A percentile compares a stretch with the other conserved stretches of the same genome.
Evolutionary conservation across 768 basidiomycete genomes (phyloP).

Genomic region (Boletus subcaerulescens): DNA sequence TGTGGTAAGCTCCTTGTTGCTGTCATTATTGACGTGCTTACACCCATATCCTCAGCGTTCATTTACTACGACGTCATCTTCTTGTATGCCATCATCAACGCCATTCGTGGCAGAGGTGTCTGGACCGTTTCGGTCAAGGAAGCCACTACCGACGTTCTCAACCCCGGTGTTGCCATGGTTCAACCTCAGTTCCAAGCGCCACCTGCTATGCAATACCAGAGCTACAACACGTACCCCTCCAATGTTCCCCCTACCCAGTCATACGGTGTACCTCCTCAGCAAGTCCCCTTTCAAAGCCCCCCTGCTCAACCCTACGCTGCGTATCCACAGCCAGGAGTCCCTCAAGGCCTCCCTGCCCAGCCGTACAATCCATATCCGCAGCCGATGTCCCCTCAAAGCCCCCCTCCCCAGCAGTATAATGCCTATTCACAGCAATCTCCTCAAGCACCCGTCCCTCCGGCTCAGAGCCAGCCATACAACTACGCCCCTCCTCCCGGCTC

Average conservation of each 20-base stretch:
- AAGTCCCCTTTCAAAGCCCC: neutral
- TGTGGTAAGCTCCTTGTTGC: constrained; percentile 16
- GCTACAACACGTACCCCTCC: constrained; percentile 1
- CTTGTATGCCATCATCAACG: constrained; percentile 22
- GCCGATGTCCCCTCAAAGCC: constrained; percentile 2
- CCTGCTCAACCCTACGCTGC: neutral
- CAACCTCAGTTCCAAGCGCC: constrained; percentile 9
- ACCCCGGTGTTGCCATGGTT: neutral
- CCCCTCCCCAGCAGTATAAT: neutral
- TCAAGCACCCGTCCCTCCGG: neutral
- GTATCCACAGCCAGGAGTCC: neutral
- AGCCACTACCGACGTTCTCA: constrained; percentile 5
- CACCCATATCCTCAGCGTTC: constrained; percentile 14
- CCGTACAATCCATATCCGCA: constrained; percentile 7
- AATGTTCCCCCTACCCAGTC: constrained; percentile 6
- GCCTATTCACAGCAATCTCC: neutral
- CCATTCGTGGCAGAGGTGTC: constrained; percentile 19
- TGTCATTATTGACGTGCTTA: neutral
- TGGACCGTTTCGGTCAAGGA: constrained; percentile 25
- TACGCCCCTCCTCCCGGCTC: neutral
- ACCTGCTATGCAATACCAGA: constrained; percentile 5
- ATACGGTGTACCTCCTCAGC: constrained; percentile 9
- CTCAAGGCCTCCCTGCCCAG: constrained; percentile 4
- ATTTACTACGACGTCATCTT: constrained; percentile 22
- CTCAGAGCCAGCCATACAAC: constrained; percentile 4